phyloP scores from a whole-genome alignment of 257 asterid species.

The Leptodermis oblonga region DNA sequence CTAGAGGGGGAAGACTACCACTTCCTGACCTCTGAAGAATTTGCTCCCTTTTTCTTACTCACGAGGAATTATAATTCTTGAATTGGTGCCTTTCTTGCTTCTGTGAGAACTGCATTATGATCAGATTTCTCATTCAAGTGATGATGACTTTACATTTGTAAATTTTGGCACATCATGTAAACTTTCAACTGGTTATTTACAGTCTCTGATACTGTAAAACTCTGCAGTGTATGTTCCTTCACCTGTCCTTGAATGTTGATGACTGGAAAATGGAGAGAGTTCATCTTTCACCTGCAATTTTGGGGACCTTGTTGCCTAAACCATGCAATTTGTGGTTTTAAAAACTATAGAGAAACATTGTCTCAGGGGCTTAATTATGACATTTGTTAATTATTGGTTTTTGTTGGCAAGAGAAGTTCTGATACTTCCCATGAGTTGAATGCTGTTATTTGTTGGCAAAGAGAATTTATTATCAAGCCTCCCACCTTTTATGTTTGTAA shows the following conservation, averaged over 20 bases:
- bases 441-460: neutral
- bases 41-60: neutral
- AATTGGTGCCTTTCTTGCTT: neutral
- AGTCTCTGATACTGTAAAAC: neutral
- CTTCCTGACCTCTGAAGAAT: neutral
- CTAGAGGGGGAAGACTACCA: neutral
- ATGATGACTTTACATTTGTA: neutral
- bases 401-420: neutral
- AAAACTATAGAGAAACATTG: neutral
- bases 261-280: constrained; percentile 1
- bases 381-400: neutral
- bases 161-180: neutral
- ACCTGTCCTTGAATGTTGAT: neutral
- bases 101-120: neutral
- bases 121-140: neutral
- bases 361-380: neutral
- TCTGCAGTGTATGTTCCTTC: neutral
- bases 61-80: neutral
- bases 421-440: neutral
- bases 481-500: neutral
- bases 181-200: neutral
- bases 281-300: neutral
- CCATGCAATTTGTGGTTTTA: neutral
- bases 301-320: neutral
- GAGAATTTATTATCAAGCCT: neutral